These are phyloP conservation scores for Neophaeococcomyces mojaviensis DNA, from an alignment of 2,329 filamentous ascomycete genomes.

Conservation along the genomic window DNA sequence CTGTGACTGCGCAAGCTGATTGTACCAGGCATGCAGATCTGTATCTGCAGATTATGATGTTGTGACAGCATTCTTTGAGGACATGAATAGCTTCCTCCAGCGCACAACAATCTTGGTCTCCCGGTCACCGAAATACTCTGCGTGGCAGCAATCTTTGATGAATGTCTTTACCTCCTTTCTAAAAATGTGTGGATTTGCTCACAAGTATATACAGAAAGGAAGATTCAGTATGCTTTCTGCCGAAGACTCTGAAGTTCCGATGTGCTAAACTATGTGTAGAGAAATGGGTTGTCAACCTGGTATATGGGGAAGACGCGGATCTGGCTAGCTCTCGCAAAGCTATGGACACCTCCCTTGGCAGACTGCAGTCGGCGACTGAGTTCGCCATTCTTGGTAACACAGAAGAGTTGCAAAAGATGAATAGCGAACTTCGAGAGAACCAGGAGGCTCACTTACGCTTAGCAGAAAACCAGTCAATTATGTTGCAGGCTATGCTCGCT, in stretches of 20 bases:
- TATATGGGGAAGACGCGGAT: constrained; percentile 8
- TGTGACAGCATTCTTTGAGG: constrained; percentile 13
- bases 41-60: constrained; percentile 13
- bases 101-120: constrained; percentile 11
- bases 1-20: too few relatives aligned
- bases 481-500: too few relatives aligned
- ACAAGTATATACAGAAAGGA: constrained; percentile 11
- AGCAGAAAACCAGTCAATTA: too few relatives aligned
- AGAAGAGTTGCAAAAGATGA: constrained; percentile 8
- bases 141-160: constrained; percentile 11
- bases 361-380: constrained; percentile 7
- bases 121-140: constrained; percentile 7
- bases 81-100: constrained; percentile 13
- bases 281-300: constrained; percentile 11
- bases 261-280: constrained; percentile 3
- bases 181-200: constrained; percentile 11
- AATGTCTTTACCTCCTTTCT: constrained; percentile 12
- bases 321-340: constrained; percentile 6
- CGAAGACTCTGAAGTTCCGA: too few relatives aligned
- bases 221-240: constrained; percentile 8
- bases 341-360: constrained; percentile 9
- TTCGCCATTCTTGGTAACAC: constrained; percentile 12
- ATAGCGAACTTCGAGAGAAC: too few relatives aligned
- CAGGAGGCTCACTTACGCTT: too few relatives aligned
- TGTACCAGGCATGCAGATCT: constrained; percentile 9